Evolutionary conservation across 805 yeast species (phyloP).

Genomic region (Wickerhamiella siamensis): DNA sequence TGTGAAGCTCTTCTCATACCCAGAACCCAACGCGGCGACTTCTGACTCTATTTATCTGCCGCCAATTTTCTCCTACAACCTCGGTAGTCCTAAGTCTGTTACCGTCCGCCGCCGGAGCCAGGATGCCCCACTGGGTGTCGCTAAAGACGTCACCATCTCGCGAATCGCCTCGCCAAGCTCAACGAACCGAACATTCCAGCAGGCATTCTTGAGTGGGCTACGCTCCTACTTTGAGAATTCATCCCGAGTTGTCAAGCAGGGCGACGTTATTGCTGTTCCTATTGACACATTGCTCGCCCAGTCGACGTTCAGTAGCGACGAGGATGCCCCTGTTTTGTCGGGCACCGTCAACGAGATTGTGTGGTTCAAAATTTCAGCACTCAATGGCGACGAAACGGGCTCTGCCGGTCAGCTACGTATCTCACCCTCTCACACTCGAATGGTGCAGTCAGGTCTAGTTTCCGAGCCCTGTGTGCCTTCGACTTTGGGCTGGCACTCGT

Average conservation of each 20-base stretch:
- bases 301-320: slow-evolving; percentile 28
- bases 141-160: slow-evolving; percentile 49
- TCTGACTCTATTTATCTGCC: slow-evolving; percentile 38
- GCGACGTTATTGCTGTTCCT: slow-evolving; percentile 63
- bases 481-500: slow-evolving; percentile 33
- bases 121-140: slow-evolving; percentile 25
- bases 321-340: slow-evolving; percentile 30
- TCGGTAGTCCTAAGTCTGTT: slow-evolving; percentile 27
- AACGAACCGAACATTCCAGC: slow-evolving; percentile 48
- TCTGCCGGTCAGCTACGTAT: slow-evolving; percentile 31
- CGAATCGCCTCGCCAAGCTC: slow-evolving; percentile 58
- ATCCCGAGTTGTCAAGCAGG: slow-evolving; percentile 43
- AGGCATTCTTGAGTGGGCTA: slow-evolving; percentile 44
- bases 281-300: slow-evolving; percentile 56
- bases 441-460: slow-evolving; percentile 54
- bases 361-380: slow-evolving; percentile 64
- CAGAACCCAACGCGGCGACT: slow-evolving; percentile 43
- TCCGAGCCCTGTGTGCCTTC: slow-evolving; percentile 19
- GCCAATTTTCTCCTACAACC: slow-evolving; percentile 43
- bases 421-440: slow-evolving; percentile 52
- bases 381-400: slow-evolving; percentile 19
- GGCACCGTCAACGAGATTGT: slow-evolving; percentile 60
- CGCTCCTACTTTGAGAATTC: slow-evolving; percentile 45
- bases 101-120: slow-evolving; percentile 2
- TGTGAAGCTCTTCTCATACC: slow-evolving; percentile 40